phyloP scores from a whole-genome alignment of 768 basidiomycete species.

The Auricularia cornea region DNA sequence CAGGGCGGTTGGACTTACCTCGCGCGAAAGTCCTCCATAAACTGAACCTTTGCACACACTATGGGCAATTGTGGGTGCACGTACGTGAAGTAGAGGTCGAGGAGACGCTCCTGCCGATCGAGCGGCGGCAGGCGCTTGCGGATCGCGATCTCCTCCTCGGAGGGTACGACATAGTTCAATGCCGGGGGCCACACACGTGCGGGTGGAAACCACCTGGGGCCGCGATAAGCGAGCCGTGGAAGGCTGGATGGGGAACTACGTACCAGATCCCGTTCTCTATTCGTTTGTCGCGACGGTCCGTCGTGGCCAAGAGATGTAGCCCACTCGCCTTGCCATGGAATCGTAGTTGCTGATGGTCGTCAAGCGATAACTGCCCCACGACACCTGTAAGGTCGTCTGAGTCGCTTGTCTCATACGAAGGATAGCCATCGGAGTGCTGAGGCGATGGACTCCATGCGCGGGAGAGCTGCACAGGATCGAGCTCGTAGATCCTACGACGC shows the following conservation, averaged over 20 bases:
- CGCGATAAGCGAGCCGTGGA: neutral
- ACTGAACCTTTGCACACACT: slow-evolving; percentile 60
- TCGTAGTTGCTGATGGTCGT: slow-evolving; percentile 78
- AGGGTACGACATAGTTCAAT: neutral
- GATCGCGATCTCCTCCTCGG: slow-evolving; percentile 2
- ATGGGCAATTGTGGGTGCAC: slow-evolving; percentile 77
- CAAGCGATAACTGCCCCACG: slow-evolving; percentile 77
- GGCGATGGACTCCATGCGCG: slow-evolving; percentile 54
- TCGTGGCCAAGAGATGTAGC: slow-evolving; percentile 60
- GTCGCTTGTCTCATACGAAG: slow-evolving; percentile 4
- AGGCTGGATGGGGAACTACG: slow-evolving; percentile 20
- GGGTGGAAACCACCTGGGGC: slow-evolving; percentile 43
- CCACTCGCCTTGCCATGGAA: slow-evolving; percentile 81
- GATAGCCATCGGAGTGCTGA: slow-evolving; percentile 28
- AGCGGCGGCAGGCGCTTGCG: slow-evolving; percentile 43
- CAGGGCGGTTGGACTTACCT: neutral
- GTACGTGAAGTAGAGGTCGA: slow-evolving; percentile 72
- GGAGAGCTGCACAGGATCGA: slow-evolving; percentile 27
- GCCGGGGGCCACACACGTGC: slow-evolving; percentile 86
- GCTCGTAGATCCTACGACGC: slow-evolving; percentile 39
- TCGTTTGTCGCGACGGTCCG: slow-evolving; percentile 51
- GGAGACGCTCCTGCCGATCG: slow-evolving; percentile 54
- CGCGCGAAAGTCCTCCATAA: slow-evolving; percentile 45
- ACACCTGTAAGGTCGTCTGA: slow-evolving; percentile 46
- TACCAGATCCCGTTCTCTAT: slow-evolving; percentile 74